Percentiles rank a stretch among this genome's conserved stretches.
Conservation (phyloP, 495 filamentous ascomycete genomes). For the Tuber indicum region DNA sequence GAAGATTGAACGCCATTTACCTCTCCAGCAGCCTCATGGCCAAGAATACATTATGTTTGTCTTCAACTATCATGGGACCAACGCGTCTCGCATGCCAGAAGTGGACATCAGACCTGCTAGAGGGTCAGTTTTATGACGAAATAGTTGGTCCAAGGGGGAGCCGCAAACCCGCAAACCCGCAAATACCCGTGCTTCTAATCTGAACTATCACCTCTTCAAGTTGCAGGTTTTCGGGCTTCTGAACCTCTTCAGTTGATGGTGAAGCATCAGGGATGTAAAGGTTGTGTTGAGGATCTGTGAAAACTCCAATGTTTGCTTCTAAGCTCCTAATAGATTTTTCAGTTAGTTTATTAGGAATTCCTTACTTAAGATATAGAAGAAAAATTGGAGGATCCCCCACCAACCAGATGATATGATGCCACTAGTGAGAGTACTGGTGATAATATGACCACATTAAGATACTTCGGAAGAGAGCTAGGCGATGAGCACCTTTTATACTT, state of each 20-base stretch:
- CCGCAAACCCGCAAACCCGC: conserved; percentile 64
- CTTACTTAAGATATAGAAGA: background rate
- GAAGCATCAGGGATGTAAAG: conserved; percentile 77
- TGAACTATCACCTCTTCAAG: conserved; percentile 76
- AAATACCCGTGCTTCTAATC: conserved; percentile 87
- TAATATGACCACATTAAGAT: background rate
- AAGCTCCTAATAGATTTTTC: background rate
- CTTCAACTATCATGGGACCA: conserved; percentile 84
- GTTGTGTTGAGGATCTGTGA: conserved; percentile 85
- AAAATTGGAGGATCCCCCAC: background rate
- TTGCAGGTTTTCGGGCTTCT: conserved; percentile 62
- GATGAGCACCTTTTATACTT: background rate
- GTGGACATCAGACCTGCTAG: conserved; percentile 74
- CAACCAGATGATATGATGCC: background rate
- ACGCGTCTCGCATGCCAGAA: conserved; percentile 94
- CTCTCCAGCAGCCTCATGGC: conserved; percentile 84
- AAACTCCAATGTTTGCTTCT: conserved; percentile 90
- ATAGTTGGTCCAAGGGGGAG: conserved; percentile 23
- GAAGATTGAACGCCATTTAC: conserved; percentile 12
- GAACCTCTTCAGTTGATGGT: conserved; percentile 68
- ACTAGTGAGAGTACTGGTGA: background rate
- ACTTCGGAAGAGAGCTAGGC: background rate
- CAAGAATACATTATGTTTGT: conserved; percentile 82
- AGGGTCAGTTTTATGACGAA: conserved; percentile 23
- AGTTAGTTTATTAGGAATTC: background rate